A percentile compares a stretch with the other conserved stretches of the same genome.
Evolutionary conservation across 2,329 filamentous ascomycete genomes (phyloP).

Genomic region (Aschersonia sp.): DNA sequence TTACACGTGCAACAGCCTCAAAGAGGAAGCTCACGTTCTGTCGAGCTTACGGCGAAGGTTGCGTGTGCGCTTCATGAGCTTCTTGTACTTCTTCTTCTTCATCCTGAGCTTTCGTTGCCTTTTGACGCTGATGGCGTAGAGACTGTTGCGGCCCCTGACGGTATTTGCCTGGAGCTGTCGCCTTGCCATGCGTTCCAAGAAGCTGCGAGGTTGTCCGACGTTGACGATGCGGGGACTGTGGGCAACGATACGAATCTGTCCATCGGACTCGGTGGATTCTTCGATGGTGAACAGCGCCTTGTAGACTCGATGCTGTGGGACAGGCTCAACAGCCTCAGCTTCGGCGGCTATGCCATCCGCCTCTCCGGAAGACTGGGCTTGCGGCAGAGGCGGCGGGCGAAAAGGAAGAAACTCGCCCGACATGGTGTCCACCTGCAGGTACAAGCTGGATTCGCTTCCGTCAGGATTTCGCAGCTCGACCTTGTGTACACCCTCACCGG

Average conservation of each 20-base stretch:
- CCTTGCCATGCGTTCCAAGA: constrained; percentile 55
- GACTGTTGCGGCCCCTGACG: constrained; percentile 34
- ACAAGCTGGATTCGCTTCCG: constrained; percentile 41
- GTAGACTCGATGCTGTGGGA: constrained; percentile 39
- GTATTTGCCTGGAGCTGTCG: constrained; percentile 47
- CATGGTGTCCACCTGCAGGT: constrained; percentile 53
- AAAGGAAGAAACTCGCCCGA: constrained; percentile 65
- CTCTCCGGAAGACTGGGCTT: constrained; percentile 35
- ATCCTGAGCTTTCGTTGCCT: constrained; percentile 91
- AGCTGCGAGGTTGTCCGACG: constrained; percentile 35
- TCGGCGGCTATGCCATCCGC: constrained; percentile 17
- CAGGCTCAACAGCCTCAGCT: constrained; percentile 18
- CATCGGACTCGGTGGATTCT: constrained; percentile 44
- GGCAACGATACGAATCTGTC: constrained; percentile 44
- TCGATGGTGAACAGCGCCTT: constrained; percentile 53
- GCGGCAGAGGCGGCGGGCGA: constrained; percentile 67
- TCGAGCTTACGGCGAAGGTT: constrained; percentile 77
- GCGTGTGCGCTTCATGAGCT: constrained; percentile 85
- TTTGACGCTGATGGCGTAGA: constrained; percentile 81
- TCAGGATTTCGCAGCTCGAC: constrained; percentile 40
- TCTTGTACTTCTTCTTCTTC: constrained; percentile 99
- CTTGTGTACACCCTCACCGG: constrained; percentile 31
- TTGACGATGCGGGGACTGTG: constrained; percentile 44
- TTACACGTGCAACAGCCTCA: background rate
- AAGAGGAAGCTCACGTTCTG: constrained; percentile 30